phyloP scores from a whole-genome alignment of 2,329 filamentous ascomycete species.

The Fusarium agapanthi region DNA sequence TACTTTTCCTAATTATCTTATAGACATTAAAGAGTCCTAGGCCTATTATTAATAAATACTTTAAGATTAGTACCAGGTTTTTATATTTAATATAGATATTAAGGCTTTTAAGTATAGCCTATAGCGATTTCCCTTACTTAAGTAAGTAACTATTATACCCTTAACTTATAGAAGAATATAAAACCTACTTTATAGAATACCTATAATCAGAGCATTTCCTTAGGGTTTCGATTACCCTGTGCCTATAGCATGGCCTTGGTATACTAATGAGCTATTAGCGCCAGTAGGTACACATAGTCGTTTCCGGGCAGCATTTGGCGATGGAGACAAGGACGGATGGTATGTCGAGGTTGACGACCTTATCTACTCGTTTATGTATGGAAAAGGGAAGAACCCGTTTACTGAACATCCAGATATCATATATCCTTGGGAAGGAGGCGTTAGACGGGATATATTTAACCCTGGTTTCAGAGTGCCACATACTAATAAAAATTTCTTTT shows the following conservation, averaged over 20 bases:
- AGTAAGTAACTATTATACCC: background rate
- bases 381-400: background rate
- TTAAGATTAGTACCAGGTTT: background rate
- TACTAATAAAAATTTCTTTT: background rate
- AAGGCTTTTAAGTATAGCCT: background rate
- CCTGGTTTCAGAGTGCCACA: background rate
- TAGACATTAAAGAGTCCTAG: background rate
- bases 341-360: background rate
- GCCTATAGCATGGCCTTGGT: background rate
- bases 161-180: background rate
- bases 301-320: background rate
- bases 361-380: background rate
- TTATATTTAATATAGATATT: background rate
- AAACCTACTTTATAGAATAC: background rate
- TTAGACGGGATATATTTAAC: background rate
- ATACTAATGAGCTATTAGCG: background rate
- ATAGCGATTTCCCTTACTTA: background rate
- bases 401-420: background rate
- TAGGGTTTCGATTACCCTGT: background rate
- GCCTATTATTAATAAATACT: background rate
- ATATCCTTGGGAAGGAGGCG: background rate
- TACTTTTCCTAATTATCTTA: no score
- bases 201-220: slow-evolving; percentile 2
- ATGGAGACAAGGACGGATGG: background rate
- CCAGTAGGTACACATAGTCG: background rate